Conservation (phyloP, 2,329 filamentous ascomycete species). For the Elsinoe ampelina region DNA sequence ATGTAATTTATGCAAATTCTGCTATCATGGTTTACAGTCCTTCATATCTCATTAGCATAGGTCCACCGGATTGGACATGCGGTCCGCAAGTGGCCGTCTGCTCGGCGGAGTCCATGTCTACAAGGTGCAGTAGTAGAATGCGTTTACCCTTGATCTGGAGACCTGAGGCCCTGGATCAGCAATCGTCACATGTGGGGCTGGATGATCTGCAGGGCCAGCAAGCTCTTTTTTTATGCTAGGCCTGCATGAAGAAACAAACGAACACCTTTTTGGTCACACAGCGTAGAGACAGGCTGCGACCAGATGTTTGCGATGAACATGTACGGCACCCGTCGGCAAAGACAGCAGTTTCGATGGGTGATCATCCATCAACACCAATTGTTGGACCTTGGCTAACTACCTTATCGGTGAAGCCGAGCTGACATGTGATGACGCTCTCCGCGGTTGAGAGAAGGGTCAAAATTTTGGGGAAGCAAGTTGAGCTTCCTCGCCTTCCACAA, state of each 20-base stretch:
- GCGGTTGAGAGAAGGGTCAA: not conserved
- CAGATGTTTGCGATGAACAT: no score
- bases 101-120: no score
- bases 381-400: not conserved
- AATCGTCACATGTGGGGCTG: not conserved
- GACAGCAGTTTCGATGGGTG: no score
- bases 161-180: not conserved
- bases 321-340: no score
- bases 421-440: slow-evolving; percentile 4
- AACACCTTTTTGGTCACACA: not conserved
- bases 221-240: not conserved
- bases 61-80: not conserved
- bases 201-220: slow-evolving; percentile 3
- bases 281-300: not conserved
- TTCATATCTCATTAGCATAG: not conserved
- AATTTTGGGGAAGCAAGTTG: slow-evolving; percentile 12
- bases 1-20: not conserved
- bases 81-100: no score
- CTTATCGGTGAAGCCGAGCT: not conserved
- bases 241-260: not conserved
- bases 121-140: no score
- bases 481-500: slow-evolving; percentile 1
- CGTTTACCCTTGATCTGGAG: not conserved
- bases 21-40: not conserved
- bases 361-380: not conserved